Evolutionary conservation across 352 stramenopile species (phyloP), one percentile per base, ranked within the genome.

Genomic region (Stramenopiles sp.): DNA sequence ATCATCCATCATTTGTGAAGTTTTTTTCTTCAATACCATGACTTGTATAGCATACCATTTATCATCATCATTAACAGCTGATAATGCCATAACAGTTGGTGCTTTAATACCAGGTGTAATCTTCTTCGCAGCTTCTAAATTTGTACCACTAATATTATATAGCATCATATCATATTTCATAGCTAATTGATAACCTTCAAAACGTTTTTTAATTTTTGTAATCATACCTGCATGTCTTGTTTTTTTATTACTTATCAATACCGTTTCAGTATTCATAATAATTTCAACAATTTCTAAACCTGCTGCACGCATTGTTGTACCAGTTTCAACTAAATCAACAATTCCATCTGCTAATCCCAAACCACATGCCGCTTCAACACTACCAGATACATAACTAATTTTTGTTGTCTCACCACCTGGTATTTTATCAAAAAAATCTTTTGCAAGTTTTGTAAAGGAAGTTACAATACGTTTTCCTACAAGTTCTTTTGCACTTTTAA

Each of bases 301-400:
- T 33, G 81, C 78, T 1, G 82, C 88, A 82, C 92, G 95, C 94
- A 98, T 98, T 31, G 95, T 99, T 38, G 95, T 98, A 31, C 95
- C 95, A 7, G 95, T 99, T 86, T 99, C 95, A 13, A 98, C 94
- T 31, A 99, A 87, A 88, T 99, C 95, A 31, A 99, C 94, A 80
- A 99, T 96, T 65, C 93, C 95, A 84, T 98, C 95, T 13, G 95
- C 95, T 38, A 99, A 83, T 4, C 95, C 95, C n/a, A 98, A 87
- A 7, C 92, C 92, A 81, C 95, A 98, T 4, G 94, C 94, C 0
- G 94, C 94, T 83, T 99, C 95, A 30, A 99, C 95, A 20, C 92
- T 97, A n/a, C 95, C 95, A 0, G 92, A 97, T 32, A 98, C 93
- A 86, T 97, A 98, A 83, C 93, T 95, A 82, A 99, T 95, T 80